Evolutionary conservation across 2,329 filamentous ascomycete species (phyloP), one percentile per base, ranked within the genome.

Genomic region (Lachnellula cervina): DNA sequence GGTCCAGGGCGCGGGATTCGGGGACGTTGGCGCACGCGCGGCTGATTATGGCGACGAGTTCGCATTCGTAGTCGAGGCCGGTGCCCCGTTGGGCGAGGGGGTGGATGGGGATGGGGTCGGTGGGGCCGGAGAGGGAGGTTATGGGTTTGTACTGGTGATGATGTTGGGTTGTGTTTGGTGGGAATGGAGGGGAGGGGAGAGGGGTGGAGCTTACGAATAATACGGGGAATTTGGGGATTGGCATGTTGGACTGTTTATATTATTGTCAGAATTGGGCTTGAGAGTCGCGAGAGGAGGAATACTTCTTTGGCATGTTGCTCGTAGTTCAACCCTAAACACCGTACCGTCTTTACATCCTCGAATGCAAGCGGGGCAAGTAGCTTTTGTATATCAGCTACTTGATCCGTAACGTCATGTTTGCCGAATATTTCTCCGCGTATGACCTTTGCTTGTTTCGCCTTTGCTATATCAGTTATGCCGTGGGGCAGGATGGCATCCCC

Each of bases 51-150:
- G 83, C 77, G 14, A 90, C 86, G 6, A 93, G 78, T 73, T 93
- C 89, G 69, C 87, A 89, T 72, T 93, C 89, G 71, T 92, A 92
- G 72, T 92, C 89, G 17, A 90, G 73, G 0, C 84, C 84, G n/a
- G 75, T 74, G 48, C 76, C 77, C 58, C 85, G 77, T 70, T 90
- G 88, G 0, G 86, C 87, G 57, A 88, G 73, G 2, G 72, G 66
- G 21, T 83, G 81, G 37, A 93, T 76, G 2, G 86, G 86, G 51
- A 90, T 86, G 1, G 83, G 75, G 62, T 88, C 84, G 2, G 71
- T 75, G 0, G 87, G 87, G 2, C 86, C 87, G 0, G 79, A 70
- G 23, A 90, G 76, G 0, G 87, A 75, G 2, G 87, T 88, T 6
- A 77, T 69, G 4, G 88, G 87, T 71, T 90, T 90, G 73, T 84